Conservation (phyloP, 2,329 filamentous ascomycete genomes). For the Aspergillus melleus region DNA sequence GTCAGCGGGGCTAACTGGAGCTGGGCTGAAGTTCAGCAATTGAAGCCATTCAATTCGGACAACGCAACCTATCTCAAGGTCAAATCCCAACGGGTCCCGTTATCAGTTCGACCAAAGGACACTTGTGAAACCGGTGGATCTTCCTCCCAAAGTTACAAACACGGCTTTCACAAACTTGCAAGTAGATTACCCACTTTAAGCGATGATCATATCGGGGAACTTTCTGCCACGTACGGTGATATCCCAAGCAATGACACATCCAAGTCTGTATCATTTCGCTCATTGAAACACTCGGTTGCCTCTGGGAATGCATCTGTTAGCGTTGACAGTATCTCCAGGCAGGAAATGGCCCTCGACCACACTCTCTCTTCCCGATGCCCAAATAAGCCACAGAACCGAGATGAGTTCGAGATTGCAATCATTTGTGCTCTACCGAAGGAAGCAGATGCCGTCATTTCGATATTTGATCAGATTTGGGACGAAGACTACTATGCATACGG, state of each 20-base stretch:
- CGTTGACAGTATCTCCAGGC: too few relatives aligned
- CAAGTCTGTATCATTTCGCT: too few relatives aligned
- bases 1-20: conserved; percentile 17
- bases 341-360: not conserved
- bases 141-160: too few relatives aligned
- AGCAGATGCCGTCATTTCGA: not conserved
- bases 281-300: too few relatives aligned
- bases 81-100: not conserved
- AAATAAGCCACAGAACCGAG: not conserved
- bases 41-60: conserved; percentile 4
- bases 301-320: too few relatives aligned
- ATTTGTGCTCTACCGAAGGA: not conserved
- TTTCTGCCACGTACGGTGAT: too few relatives aligned
- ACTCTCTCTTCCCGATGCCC: not conserved
- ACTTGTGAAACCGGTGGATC: too few relatives aligned
- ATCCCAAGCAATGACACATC: too few relatives aligned
- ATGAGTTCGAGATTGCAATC: not conserved
- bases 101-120: too few relatives aligned
- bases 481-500: not conserved
- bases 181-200: too few relatives aligned
- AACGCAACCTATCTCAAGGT: conserved; percentile 12
- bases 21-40: conserved; percentile 14
- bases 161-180: too few relatives aligned
- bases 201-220: too few relatives aligned
- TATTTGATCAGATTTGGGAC: not conserved